Percentiles rank a stretch among this genome's conserved stretches.
These are phyloP conservation scores for Xerophyta viscosa DNA, from an alignment of 106 monocot genomes.

Conservation along the genomic window DNA sequence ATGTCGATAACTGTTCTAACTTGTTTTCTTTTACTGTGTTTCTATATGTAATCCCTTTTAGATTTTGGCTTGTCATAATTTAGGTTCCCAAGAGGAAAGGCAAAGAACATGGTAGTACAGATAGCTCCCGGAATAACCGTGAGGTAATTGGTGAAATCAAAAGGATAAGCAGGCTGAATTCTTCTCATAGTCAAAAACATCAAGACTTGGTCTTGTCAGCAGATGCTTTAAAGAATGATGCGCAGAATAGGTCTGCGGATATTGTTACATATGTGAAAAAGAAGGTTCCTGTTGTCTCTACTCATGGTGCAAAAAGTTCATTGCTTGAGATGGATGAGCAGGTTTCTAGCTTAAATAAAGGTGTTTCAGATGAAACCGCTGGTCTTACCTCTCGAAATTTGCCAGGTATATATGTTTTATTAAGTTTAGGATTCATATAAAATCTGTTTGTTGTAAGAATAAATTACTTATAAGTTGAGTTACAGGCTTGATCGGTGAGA, in stretches of 20 bases:
- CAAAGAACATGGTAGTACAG: slow-evolving; percentile 50
- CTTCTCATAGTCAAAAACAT: slow-evolving; percentile 27
- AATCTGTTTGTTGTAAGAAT: not conserved
- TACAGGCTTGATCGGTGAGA: slow-evolving; percentile 81
- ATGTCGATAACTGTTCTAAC: not conserved
- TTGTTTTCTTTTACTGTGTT: too few species aligned
- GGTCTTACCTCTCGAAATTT: slow-evolving; percentile 29
- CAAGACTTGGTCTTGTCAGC: slow-evolving; percentile 17
- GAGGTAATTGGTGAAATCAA: slow-evolving; percentile 34
- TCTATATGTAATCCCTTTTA: too few species aligned
- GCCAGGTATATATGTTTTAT: slow-evolving; percentile 35
- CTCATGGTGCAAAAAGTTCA: slow-evolving; percentile 16
- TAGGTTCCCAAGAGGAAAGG: slow-evolving; percentile 71
- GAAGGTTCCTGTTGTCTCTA: slow-evolving; percentile 13
- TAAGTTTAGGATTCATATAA: not conserved
- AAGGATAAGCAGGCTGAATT: slow-evolving; percentile 19
- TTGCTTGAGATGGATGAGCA: slow-evolving; percentile 23
- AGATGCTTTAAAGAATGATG: slow-evolving; percentile 34
- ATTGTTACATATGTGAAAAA: slow-evolving; percentile 22
- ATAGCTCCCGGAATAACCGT: slow-evolving; percentile 32
- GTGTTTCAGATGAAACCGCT: slow-evolving; percentile 24
- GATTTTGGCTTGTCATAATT: not conserved
- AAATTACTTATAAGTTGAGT: not conserved
- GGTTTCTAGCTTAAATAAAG: slow-evolving; percentile 19
- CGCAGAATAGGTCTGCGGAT: slow-evolving; percentile 22